These are phyloP conservation scores for Suillus luteus DNA, from an alignment of 768 basidiomycete genomes.

Conservation along the genomic window DNA sequence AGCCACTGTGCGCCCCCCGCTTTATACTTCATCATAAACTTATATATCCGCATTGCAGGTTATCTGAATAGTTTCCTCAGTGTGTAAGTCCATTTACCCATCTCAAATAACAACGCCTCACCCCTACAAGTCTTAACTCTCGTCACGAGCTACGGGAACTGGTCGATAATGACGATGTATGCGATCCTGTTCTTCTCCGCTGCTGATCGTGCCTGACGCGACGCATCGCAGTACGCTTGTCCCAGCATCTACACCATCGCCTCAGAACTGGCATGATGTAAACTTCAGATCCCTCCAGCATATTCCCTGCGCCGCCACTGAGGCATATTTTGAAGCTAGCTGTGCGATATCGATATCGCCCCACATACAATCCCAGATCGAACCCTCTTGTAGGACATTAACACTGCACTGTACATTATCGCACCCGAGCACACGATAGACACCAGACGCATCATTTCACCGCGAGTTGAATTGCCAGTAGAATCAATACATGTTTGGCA, in stretches of 20 bases:
- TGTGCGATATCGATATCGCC: background rate
- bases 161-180: slow-evolving; percentile 29
- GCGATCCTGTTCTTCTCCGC: background rate
- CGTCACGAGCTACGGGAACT: slow-evolving; percentile 31
- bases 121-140: slow-evolving; percentile 28
- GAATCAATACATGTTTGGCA: background rate
- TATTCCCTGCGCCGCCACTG: background rate
- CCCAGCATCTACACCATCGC: slow-evolving; percentile 24
- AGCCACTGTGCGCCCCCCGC: slow-evolving; percentile 35
- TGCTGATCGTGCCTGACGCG: background rate
- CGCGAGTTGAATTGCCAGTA: background rate
- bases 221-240: slow-evolving; percentile 22
- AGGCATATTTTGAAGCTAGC: background rate
- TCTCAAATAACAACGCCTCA: background rate
- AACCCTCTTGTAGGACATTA: background rate
- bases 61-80: slow-evolving; percentile 42
- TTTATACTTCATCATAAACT: background rate
- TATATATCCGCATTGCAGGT: slow-evolving; percentile 19
- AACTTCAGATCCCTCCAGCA: background rate
- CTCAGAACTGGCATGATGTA: slow-evolving; percentile 1
- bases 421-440: background rate
- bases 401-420: slow-evolving; percentile 9
- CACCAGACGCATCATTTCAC: background rate
- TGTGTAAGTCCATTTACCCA: slow-evolving; percentile 28
- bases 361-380: background rate